Conservation (phyloP, 169 alveolate genomes). For the Eimeria maxima region DNA sequence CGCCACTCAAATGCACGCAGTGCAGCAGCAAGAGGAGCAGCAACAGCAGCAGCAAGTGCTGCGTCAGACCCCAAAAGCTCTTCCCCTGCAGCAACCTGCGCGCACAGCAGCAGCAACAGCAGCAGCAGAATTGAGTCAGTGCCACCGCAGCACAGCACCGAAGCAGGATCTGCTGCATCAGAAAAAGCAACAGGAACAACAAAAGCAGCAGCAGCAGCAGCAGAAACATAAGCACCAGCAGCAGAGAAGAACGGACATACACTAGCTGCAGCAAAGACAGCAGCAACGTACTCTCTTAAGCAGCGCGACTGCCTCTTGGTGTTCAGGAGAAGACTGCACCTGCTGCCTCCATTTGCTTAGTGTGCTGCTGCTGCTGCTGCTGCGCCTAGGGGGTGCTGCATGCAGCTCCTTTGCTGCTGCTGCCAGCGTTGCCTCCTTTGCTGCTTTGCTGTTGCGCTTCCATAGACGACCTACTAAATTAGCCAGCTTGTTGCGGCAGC, state of each 20-base stretch:
- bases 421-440: slow-evolving; percentile 27
- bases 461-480: neutral
- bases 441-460: slow-evolving; percentile 60
- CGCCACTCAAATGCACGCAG: slow-evolving; percentile 63
- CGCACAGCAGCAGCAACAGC: slow-evolving; percentile 21
- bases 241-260: neutral
- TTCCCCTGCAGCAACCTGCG: slow-evolving; percentile 40
- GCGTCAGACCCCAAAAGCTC: neutral
- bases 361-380: slow-evolving; percentile 57
- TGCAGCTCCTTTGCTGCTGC: slow-evolving; percentile 63
- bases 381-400: slow-evolving; percentile 29
- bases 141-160: too few relatives aligned
- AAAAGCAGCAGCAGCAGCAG: slow-evolving; percentile 9
- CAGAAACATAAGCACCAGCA: neutral
- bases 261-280: slow-evolving; percentile 40
- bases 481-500: neutral
- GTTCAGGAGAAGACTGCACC: slow-evolving; percentile 56
- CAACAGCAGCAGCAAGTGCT: slow-evolving; percentile 40
- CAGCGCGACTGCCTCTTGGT: slow-evolving; percentile 17
- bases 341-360: slow-evolving; percentile 25
- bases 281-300: neutral
- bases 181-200: too few relatives aligned
- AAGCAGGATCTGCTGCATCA: too few relatives aligned
- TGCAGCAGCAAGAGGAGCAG: slow-evolving; percentile 58
- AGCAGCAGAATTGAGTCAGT: neutral